A percentile compares a stretch with the other conserved stretches of the same genome.
Conservation (phyloP, 805 yeast species). For the Yamadazyma endophytica region DNA sequence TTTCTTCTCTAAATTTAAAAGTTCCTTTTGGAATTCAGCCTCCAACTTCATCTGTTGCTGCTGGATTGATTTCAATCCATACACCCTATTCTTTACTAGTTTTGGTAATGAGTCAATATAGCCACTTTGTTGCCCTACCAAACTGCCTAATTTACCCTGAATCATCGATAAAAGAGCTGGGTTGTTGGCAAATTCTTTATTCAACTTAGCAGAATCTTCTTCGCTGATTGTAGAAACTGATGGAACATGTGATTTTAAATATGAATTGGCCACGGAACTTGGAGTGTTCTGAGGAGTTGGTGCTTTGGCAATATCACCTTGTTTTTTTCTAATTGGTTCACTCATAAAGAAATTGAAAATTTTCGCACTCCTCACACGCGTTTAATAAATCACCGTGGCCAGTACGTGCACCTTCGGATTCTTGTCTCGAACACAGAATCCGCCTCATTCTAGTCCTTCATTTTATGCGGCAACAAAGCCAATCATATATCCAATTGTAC, state of each 20-base stretch:
- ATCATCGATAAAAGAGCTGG: conserved; percentile 84
- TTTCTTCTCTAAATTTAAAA: conserved; percentile 80
- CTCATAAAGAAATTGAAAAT: no score
- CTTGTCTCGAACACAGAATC: not conserved
- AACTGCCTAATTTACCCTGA: conserved; percentile 79
- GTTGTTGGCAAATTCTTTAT: conserved; percentile 59
- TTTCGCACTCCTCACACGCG: no score
- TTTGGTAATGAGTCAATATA: conserved; percentile 76
- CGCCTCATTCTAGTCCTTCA: not conserved
- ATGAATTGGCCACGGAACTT: conserved; percentile 74
- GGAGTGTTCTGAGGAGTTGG: conserved; percentile 99
- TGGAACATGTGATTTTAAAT: conserved; percentile 59
- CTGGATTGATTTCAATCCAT: conserved; percentile 80
- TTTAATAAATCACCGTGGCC: no score
- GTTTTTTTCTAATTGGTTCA: conserved; percentile 74
- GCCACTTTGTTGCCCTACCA: conserved; percentile 85
- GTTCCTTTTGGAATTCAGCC: conserved; percentile 85
- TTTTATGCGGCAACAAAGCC: no score
- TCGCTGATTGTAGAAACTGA: conserved; percentile 66
- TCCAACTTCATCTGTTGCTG: conserved; percentile 76
- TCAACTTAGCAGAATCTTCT: conserved; percentile 35
- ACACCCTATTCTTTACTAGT: conserved; percentile 68
- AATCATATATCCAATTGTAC: no score
- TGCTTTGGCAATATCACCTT: conserved; percentile 78
- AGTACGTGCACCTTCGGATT: conserved; percentile 1